These are phyloP conservation scores for Chamaecrista fasciculata DNA, from an alignment of 306 rosid genomes.

Conservation along the genomic window DNA sequence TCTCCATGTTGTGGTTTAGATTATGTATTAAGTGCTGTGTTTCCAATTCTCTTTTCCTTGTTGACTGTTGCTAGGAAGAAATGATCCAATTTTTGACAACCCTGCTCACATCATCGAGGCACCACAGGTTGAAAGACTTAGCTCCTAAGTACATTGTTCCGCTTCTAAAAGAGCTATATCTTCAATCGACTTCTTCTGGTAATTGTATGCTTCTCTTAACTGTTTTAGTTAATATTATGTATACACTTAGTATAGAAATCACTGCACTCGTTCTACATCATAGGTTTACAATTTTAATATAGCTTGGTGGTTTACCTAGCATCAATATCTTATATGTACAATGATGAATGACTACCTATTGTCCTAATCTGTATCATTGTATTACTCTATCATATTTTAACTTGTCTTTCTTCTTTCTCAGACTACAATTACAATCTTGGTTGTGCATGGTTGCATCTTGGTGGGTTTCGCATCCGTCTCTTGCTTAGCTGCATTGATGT, in stretches of 20 bases:
- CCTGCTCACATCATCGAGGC: slow-evolving; percentile 59
- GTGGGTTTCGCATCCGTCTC: slow-evolving; percentile 69
- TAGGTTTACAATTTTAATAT: neutral
- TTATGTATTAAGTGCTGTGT: neutral
- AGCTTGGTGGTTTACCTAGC: neutral
- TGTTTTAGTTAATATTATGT: slow-evolving; percentile 1
- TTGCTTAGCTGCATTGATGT: slow-evolving; percentile 66
- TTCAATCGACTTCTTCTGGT: slow-evolving; percentile 47
- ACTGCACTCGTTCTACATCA: neutral
- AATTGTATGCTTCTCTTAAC: slow-evolving; percentile 20
- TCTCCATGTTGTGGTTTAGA: neutral
- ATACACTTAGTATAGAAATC: neutral
- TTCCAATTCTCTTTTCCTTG: slow-evolving; percentile 12
- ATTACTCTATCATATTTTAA: neutral
- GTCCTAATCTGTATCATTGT: neutral
- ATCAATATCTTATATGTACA: neutral
- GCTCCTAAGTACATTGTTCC: slow-evolving; percentile 58
- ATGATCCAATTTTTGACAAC: slow-evolving; percentile 37
- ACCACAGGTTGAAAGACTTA: slow-evolving; percentile 50
- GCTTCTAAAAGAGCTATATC: slow-evolving; percentile 60
- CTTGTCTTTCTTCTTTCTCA: slow-evolving; percentile 14
- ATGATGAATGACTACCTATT: neutral
- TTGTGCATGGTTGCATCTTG: slow-evolving; percentile 71
- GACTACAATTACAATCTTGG: slow-evolving; percentile 56
- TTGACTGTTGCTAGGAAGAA: slow-evolving; percentile 45